Evolutionary conservation across 768 basidiomycete species (phyloP).

Genomic region (Chalciporus sphaerocephalus): DNA sequence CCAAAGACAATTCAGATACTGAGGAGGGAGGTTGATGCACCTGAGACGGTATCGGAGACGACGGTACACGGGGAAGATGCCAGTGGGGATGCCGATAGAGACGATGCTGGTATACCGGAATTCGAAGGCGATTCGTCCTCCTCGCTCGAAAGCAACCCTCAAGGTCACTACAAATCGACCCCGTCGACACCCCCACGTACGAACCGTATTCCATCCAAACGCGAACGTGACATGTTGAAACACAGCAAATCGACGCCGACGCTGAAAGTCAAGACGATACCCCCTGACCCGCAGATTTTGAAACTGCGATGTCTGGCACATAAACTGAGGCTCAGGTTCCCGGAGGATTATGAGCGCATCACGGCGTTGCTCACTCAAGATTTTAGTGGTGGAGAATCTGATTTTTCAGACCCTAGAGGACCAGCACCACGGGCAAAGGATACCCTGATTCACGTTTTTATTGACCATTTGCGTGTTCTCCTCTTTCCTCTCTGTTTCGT

Average conservation of each 20-base stretch:
- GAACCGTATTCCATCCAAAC: conserved; percentile 19
- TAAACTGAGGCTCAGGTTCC: conserved; percentile 53
- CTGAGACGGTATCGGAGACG: conserved; percentile 22
- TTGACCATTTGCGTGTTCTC: conserved; percentile 44
- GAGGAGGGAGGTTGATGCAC: conserved; percentile 17
- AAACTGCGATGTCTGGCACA: conserved; percentile 53
- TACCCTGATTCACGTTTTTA: conserved; percentile 37
- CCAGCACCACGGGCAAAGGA: conserved; percentile 31
- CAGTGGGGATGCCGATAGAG: conserved; percentile 27
- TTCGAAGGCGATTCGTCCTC: conserved; percentile 28
- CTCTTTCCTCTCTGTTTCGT: background rate
- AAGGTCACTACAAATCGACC: conserved; percentile 20
- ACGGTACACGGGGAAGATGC: conserved; percentile 21
- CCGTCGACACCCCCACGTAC: conserved; percentile 31
- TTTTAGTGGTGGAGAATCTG: conserved; percentile 33
- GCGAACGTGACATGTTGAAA: conserved; percentile 29
- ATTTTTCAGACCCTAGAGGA: conserved; percentile 33
- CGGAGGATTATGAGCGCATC: conserved; percentile 41
- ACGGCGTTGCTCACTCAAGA: conserved; percentile 32
- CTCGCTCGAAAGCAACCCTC: conserved; percentile 18
- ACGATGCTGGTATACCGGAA: conserved; percentile 16
- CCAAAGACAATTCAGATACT: conserved; percentile 28
- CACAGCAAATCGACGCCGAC: conserved; percentile 47
- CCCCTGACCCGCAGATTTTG: conserved; percentile 44
- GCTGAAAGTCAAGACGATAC: conserved; percentile 38